Conservation (phyloP, 225 moss, liverwort and hornwort species). For the Takakia lepidozioides region DNA sequence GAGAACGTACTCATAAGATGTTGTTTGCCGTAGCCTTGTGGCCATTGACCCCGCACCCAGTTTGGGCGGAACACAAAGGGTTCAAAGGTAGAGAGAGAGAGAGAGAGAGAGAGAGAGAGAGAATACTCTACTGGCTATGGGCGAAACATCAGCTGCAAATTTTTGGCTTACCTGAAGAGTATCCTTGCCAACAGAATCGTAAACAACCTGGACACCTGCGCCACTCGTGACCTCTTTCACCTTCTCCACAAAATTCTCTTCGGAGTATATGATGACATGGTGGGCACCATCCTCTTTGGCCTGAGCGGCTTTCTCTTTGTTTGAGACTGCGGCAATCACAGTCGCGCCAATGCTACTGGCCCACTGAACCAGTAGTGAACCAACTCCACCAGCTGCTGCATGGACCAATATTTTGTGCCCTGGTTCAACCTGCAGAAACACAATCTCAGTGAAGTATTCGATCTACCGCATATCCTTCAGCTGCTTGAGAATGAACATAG, state of each 20-base stretch:
- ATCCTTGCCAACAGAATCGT: slow-evolving; percentile 83
- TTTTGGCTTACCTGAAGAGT: slow-evolving; percentile 68
- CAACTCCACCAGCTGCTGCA: slow-evolving; percentile 86
- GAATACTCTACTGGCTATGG: no score
- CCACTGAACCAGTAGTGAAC: slow-evolving; percentile 80
- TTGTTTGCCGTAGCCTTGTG: no score
- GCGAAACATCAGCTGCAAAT: no score
- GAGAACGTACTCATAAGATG: no score
- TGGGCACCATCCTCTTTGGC: slow-evolving; percentile 76
- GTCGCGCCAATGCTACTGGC: slow-evolving; percentile 62
- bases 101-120: no score
- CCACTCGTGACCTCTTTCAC: slow-evolving; percentile 73
- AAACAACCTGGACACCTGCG: slow-evolving; percentile 65
- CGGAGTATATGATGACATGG: slow-evolving; percentile 66
- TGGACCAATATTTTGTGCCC: slow-evolving; percentile 68
- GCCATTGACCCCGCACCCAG: no score
- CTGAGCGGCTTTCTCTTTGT: slow-evolving; percentile 60
- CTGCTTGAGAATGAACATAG: no score
- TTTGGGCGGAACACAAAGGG: no score
- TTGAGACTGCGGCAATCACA: slow-evolving; percentile 81
- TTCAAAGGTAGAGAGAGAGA: no score
- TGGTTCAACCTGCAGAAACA: slow-evolving; percentile 45
- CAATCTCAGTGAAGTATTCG: no score
- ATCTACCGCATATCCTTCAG: no score
- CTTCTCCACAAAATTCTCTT: slow-evolving; percentile 50